Conservation (phyloP, 805 yeast species). For the Yarrowia sp. region DNA sequence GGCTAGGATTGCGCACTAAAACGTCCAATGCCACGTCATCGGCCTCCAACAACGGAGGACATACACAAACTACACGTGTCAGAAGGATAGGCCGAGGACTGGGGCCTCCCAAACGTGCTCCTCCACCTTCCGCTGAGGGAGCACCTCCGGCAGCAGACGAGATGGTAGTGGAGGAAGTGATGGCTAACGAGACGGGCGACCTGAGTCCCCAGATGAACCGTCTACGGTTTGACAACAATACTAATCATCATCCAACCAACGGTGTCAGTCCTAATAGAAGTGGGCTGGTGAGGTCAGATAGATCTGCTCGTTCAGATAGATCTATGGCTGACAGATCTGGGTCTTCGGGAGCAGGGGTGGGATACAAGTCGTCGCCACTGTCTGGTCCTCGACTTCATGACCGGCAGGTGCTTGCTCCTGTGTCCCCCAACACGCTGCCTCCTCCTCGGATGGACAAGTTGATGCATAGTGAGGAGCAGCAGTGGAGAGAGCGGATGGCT, state of each 20-base stretch:
- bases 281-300: conserved; percentile 17
- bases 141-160: background rate
- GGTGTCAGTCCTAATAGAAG: conserved; percentile 29
- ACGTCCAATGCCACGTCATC: conserved; percentile 1
- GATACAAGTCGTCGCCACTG: conserved; percentile 28
- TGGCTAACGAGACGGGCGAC: conserved; percentile 5
- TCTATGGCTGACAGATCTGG: conserved; percentile 25
- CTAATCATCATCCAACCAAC: background rate
- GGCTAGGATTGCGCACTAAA: conserved; percentile 15
- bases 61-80: conserved; percentile 9
- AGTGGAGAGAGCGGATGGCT: conserved; percentile 24
- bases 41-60: background rate
- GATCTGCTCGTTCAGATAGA: conserved; percentile 22
- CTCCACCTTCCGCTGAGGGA: conserved; percentile 19
- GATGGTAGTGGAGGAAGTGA: background rate
- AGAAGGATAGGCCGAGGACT: conserved; percentile 18
- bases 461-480: conserved; percentile 22
- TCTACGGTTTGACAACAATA: conserved; percentile 6
- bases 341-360: conserved; percentile 2
- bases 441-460: conserved; percentile 31
- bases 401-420: conserved; percentile 24
- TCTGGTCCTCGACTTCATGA: conserved; percentile 20
- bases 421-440: conserved; percentile 25
- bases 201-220: conserved; percentile 35
- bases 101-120: conserved; percentile 40